Evolutionary conservation across 805 yeast genomes (phyloP), one percentile per base, ranked within the genome.

Genomic region (Pichia nakasei): DNA sequence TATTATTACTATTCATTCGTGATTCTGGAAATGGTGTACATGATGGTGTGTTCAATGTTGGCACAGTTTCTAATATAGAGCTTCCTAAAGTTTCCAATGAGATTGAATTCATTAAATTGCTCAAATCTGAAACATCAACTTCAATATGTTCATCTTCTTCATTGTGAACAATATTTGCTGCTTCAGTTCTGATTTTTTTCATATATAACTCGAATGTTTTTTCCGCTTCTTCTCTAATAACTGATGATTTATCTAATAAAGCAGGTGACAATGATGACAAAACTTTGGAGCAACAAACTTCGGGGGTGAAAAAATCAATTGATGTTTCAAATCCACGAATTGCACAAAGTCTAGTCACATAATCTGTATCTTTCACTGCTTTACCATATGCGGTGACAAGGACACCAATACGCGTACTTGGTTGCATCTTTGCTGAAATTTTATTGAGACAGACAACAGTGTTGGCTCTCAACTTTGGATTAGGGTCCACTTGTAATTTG

Each of bases 251-350:
- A 60, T 93, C 97, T 56, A 91, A 71, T 44, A 91, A 66, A 2
- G 93, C 78, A 1, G 93, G 85, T 0, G 96, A 88, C 44, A 93
- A 74, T 3, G 87, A 86, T 0, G 95, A 91, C 43, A 93, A 64
- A 17, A 89, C 75, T 57, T 82, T 85, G 21, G 81, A 78, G 45
- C 95, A 85, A 44, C 87, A 81, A 37, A 86, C 81, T 15, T 77
- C 83, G 0, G 88, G 79, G 1, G 82, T 66, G 53, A 89, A 88
- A 36, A 71, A 75, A 7, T 79, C 82, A 21, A 81, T 65, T 15
- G 84, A 73, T 13, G 71, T 67, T 35, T 75, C 77, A 48, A 91
- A 75, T 1, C 96, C 94, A 48, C 78, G 66, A 22, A 93, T 66
- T 0, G 96, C 87, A 4, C 82, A 84, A 55, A 80, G 60, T 50